Conservation (phyloP, 306 rosid species). For the Castanea sativa region DNA sequence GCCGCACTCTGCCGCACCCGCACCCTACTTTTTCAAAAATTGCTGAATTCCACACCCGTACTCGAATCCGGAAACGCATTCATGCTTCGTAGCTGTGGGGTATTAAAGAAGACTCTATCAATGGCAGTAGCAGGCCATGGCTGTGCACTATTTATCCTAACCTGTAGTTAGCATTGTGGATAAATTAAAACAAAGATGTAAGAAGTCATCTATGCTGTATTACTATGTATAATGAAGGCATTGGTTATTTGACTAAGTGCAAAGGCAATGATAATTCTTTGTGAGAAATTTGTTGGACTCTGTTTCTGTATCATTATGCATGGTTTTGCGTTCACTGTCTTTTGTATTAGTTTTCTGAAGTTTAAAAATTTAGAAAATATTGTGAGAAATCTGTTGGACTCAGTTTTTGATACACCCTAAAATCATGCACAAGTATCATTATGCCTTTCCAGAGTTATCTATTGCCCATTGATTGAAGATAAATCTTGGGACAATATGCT, state of each 20-base stretch:
- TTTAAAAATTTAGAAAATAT: background rate
- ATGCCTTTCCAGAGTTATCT: background rate
- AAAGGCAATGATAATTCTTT: too few species aligned
- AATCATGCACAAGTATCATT: background rate
- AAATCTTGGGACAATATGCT: background rate
- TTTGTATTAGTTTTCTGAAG: background rate
- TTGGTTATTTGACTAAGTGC: too few species aligned
- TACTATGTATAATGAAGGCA: too few species aligned
- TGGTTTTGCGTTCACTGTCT: background rate
- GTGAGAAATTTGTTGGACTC: too few species aligned
- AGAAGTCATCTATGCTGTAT: too few species aligned
- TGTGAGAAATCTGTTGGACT: background rate
- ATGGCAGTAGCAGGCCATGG: conserved; percentile 52
- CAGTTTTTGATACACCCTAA: background rate
- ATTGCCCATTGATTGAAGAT: background rate
- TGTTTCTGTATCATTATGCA: background rate
- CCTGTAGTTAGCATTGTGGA: conserved; percentile 29
- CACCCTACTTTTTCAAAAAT: too few species aligned
- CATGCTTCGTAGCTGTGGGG: background rate
- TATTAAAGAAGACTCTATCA: conserved; percentile 33
- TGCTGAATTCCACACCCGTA: too few species aligned
- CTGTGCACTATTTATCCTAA: conserved; percentile 54
- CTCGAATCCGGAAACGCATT: too few species aligned
- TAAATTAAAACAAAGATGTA: background rate
- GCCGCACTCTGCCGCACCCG: too few species aligned